A percentile compares a stretch with the other conserved stretches of the same genome.
phyloP scores from a whole-genome alignment of 2,329 filamentous ascomycete species.

The Laburnicola sp. region DNA sequence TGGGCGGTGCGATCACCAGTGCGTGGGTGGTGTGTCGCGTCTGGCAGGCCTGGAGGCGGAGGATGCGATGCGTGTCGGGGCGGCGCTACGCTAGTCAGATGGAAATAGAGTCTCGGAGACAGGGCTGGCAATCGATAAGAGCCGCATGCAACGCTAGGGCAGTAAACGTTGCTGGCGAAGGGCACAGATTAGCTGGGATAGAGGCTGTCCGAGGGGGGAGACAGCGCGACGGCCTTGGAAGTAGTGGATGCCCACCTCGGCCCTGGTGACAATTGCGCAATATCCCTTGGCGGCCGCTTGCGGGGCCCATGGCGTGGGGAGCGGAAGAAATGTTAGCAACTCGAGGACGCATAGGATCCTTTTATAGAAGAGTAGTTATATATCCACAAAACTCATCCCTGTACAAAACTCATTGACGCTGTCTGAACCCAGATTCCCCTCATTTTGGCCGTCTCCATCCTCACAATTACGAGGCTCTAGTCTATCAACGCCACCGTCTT shows the following conservation, averaged over 20 bases:
- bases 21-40: constrained; percentile 17
- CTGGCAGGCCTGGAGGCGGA: constrained; percentile 6
- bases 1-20: constrained; percentile 11
- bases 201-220: background rate
- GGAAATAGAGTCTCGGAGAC: constrained; percentile 11
- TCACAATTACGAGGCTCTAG: no score
- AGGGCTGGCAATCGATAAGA: constrained; percentile 31
- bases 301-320: no score
- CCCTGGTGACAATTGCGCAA: constrained; percentile 16
- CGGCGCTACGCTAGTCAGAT: constrained; percentile 17
- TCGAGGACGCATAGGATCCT: no score
- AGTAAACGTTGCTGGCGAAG: background rate
- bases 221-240: background rate
- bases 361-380: no score
- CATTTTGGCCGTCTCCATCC: no score
- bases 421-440: no score
- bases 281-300: constrained; percentile 17
- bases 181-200: background rate
- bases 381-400: no score
- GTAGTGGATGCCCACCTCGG: constrained; percentile 11
- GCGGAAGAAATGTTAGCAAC: no score
- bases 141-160: constrained; percentile 9
- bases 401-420: no score
- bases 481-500: no score
- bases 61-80: constrained; percentile 6